Evolutionary conservation across 495 filamentous ascomycete genomes (phyloP).

Genomic region (Xylaria scruposa): DNA sequence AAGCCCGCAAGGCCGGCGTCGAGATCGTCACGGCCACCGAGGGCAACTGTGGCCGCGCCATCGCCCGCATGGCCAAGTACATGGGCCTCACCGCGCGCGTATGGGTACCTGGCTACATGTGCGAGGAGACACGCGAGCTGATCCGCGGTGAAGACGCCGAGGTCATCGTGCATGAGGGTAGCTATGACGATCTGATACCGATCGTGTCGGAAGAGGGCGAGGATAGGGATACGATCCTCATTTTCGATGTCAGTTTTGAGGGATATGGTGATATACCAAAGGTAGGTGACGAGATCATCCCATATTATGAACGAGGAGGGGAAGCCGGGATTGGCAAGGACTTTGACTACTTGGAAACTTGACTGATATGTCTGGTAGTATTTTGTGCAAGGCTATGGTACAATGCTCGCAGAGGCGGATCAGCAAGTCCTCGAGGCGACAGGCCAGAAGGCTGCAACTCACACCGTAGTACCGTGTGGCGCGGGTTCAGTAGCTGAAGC

Average conservation of each 20-base stretch:
- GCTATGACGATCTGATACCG: constrained; percentile 65
- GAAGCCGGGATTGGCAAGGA: background rate
- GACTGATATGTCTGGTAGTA: constrained; percentile 46
- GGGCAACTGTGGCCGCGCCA: constrained; percentile 73
- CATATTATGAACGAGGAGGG: background rate
- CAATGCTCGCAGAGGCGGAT: constrained; percentile 68
- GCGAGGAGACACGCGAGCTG: constrained; percentile 51
- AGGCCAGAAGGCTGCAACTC: constrained; percentile 42
- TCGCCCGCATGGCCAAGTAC: constrained; percentile 63
- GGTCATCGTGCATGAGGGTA: constrained; percentile 56
- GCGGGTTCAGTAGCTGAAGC: constrained; percentile 69
- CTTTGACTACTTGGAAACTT: background rate
- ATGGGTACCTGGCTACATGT: constrained; percentile 64
- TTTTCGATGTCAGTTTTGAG: constrained; percentile 67
- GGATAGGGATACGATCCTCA: constrained; percentile 53
- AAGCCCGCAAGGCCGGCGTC: constrained; percentile 41
- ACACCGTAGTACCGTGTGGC: constrained; percentile 66
- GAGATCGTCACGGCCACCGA: constrained; percentile 64
- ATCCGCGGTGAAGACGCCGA: constrained; percentile 64
- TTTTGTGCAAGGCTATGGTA: constrained; percentile 74
- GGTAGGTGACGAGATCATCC: constrained; percentile 23
- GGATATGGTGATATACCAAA: constrained; percentile 65
- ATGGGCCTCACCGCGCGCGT: constrained; percentile 59
- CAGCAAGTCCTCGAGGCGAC: constrained; percentile 49
- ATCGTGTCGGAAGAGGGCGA: constrained; percentile 49